Conservation (phyloP, 2,329 filamentous ascomycete genomes). For the Hypoxylon sp. region DNA sequence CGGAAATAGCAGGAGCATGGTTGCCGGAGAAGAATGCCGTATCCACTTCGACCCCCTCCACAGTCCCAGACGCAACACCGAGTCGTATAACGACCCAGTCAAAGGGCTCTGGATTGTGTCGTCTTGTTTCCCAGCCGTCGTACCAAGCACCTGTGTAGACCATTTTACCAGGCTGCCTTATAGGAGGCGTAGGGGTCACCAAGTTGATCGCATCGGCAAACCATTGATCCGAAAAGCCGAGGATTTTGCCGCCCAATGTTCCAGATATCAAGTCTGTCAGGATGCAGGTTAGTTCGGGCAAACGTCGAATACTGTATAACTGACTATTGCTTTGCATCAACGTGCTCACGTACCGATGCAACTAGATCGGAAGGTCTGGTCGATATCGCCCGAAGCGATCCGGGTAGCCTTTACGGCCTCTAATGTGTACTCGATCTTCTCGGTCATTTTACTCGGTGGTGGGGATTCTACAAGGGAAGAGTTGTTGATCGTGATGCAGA, state of each 20-base stretch:
- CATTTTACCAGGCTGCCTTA: slow-evolving; percentile 74
- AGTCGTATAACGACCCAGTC: slow-evolving; percentile 76
- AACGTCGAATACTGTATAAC: slow-evolving; percentile 4
- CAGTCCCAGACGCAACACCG: slow-evolving; percentile 76
- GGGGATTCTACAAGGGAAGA: slow-evolving; percentile 6
- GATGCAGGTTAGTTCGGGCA: slow-evolving; percentile 33
- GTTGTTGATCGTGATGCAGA: slow-evolving; percentile 10
- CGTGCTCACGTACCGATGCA: slow-evolving; percentile 65
- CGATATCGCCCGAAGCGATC: slow-evolving; percentile 66
- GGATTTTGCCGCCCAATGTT: slow-evolving; percentile 70
- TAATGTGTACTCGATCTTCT: slow-evolving; percentile 67
- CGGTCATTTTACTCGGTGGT: slow-evolving; percentile 43
- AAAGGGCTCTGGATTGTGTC: slow-evolving; percentile 73
- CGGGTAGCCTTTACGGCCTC: slow-evolving; percentile 63
- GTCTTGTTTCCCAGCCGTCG: slow-evolving; percentile 76
- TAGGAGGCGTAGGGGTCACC: slow-evolving; percentile 71
- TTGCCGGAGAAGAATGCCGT: slow-evolving; percentile 86
- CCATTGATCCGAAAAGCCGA: slow-evolving; percentile 76
- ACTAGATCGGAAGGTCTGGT: slow-evolving; percentile 70
- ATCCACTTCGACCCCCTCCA: slow-evolving; percentile 82
- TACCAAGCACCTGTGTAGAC: slow-evolving; percentile 77
- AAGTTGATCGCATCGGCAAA: slow-evolving; percentile 75
- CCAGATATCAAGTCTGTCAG: slow-evolving; percentile 69
- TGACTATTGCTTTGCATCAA: neutral
- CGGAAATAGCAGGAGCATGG: slow-evolving; percentile 81